A percentile compares a stretch with the other conserved stretches of the same genome.
These are phyloP conservation scores for Xylaria sp. DNA, from an alignment of 2,329 filamentous ascomycete species.

Conservation along the genomic window DNA sequence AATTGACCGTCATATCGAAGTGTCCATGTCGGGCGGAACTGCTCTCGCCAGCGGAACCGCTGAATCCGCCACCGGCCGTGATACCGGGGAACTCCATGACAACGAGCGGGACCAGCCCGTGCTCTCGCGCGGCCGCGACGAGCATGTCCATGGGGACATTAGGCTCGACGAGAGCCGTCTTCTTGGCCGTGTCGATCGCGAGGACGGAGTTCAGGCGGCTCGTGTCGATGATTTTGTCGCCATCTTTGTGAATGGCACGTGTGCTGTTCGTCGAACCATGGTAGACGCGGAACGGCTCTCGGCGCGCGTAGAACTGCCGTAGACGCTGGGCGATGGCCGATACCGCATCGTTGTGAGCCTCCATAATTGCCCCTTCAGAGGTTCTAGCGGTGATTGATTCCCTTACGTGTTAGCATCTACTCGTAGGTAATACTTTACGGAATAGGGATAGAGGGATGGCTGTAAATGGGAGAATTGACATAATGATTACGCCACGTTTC, in stretches of 20 bases:
- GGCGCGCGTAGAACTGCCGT: conserved; percentile 38
- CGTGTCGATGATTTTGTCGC: conserved; percentile 60
- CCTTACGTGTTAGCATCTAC: neutral
- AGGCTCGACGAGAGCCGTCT: conserved; percentile 61
- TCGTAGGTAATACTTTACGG: neutral
- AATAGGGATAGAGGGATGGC: neutral
- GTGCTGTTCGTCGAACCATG: conserved; percentile 76
- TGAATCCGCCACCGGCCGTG: conserved; percentile 63
- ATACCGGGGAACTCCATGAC: conserved; percentile 72
- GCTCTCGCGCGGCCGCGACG: conserved; percentile 50
- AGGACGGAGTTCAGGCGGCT: conserved; percentile 59
- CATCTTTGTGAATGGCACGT: conserved; percentile 47
- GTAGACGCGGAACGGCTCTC: conserved; percentile 63
- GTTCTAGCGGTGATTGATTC: neutral
- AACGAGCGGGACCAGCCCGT: conserved; percentile 56
- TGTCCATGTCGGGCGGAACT: conserved; percentile 62
- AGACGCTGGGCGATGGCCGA: conserved; percentile 39
- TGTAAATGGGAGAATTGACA: neutral
- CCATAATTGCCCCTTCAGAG: conserved; percentile 29
- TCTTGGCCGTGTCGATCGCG: conserved; percentile 46
- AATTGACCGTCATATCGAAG: conserved; percentile 57
- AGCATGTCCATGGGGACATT: conserved; percentile 65
- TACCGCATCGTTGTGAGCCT: conserved; percentile 43
- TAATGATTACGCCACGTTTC: neutral
- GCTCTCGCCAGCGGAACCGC: conserved; percentile 63